phyloP scores from a whole-genome alignment of 495 filamentous ascomycete genomes.

The Hypoxylon trugodes region DNA sequence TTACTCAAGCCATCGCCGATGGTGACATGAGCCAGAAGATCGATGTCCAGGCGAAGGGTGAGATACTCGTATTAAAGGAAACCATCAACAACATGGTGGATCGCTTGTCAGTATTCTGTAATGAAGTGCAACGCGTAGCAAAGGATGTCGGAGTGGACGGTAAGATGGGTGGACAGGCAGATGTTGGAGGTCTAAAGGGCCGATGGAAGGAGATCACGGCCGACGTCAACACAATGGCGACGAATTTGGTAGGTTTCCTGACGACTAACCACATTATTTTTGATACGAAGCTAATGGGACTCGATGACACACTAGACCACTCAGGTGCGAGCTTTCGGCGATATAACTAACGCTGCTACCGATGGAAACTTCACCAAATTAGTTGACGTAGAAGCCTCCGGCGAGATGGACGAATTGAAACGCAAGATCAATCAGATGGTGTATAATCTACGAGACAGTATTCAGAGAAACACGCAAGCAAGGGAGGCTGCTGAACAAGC shows the following conservation, averaged over 20 bases:
- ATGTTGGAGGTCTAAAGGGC: constrained; percentile 91
- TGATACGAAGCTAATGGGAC: constrained; percentile 11
- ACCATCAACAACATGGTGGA: constrained; percentile 99
- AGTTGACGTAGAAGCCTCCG: constrained; percentile 97
- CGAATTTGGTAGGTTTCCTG: constrained; percentile 70
- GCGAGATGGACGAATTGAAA: constrained; percentile 99
- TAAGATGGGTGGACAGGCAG: constrained; percentile 98
- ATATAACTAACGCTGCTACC: constrained; percentile 96
- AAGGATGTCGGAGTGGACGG: constrained; percentile 98
- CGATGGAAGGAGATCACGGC: constrained; percentile 99
- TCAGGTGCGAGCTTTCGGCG: constrained; percentile 96
- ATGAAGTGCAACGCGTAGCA: constrained; percentile 93
- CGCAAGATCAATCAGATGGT: constrained; percentile 99
- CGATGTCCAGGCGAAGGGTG: constrained; percentile 92
- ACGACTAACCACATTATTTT: neutral
- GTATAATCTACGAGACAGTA: constrained; percentile 92
- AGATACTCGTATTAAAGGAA: constrained; percentile 92
- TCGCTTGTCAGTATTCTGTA: constrained; percentile 94
- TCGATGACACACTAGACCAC: constrained; percentile 71
- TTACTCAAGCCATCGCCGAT: constrained; percentile 95
- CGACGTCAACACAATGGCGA: constrained; percentile 98
- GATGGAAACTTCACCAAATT: constrained; percentile 97
- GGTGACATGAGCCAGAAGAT: constrained; percentile 96
- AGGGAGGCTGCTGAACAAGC: constrained; percentile 96
- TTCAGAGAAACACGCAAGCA: constrained; percentile 96